A percentile compares a stretch with the other conserved stretches of the same genome.
Evolutionary conservation across 495 filamentous ascomycete species (phyloP).

Genomic region (Hypoxylon perforatum): DNA sequence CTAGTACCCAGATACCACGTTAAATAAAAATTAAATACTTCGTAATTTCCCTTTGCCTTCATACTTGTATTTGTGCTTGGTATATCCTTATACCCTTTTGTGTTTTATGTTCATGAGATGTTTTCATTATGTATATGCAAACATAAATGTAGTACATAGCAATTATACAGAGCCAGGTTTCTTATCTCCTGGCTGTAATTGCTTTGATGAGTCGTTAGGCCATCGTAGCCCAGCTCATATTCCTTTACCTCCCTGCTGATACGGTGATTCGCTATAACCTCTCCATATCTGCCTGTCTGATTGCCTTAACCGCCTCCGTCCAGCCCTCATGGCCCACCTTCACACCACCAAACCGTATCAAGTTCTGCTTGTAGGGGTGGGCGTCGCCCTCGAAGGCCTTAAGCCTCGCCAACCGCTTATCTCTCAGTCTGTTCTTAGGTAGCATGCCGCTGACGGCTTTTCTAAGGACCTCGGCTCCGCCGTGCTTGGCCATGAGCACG

Average conservation of each 20-base stretch:
- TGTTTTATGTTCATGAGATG: constrained; percentile 28
- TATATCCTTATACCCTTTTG: not conserved
- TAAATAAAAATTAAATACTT: constrained; percentile 7
- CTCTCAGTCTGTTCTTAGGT: constrained; percentile 93
- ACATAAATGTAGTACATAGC: constrained; percentile 40
- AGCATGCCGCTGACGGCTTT: constrained; percentile 96
- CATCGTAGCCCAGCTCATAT: constrained; percentile 1
- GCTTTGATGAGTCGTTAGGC: constrained; percentile 1
- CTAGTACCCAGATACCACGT: constrained; percentile 34
- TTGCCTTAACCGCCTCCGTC: constrained; percentile 53
- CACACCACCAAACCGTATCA: constrained; percentile 76
- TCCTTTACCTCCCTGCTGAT: too few species aligned
- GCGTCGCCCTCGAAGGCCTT: constrained; percentile 93
- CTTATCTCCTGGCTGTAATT: constrained; percentile 7
- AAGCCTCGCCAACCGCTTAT: constrained; percentile 84
- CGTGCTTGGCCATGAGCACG: constrained; percentile 90
- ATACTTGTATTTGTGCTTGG: not conserved
- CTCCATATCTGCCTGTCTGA: constrained; percentile 52
- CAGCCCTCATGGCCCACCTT: constrained; percentile 60
- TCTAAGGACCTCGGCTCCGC: constrained; percentile 91
- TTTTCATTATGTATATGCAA: constrained; percentile 32
- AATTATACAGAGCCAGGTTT: constrained; percentile 31
- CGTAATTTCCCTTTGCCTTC: not conserved
- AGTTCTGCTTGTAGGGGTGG: constrained; percentile 92
- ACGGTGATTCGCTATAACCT: constrained; percentile 47